Base-by-base conservation (phyloP, 345 rosid genomes). In the Bruguiera sexangula region DNA sequence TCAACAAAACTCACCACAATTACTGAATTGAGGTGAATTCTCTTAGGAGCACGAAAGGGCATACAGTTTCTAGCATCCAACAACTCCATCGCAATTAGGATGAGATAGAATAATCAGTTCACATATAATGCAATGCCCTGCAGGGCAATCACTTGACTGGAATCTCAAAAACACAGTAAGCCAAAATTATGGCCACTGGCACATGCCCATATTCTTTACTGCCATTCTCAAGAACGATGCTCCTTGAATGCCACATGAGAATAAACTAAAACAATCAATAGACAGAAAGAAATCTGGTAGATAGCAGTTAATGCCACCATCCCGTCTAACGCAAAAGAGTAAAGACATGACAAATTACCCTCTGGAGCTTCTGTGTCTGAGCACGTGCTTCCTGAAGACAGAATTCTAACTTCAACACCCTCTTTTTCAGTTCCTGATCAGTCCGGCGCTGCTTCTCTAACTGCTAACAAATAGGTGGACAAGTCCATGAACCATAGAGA, bases 321-420 rank as follows among this genome's bases (percentile, higher is more conserved):
- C 46, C 22, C 15, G 32, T 26, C 24, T 13, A 4, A 46, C 8
- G 27, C 16, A 34, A 4, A 56, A 43, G 36, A 51, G 37, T 46
- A 13, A 18, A 15, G 54, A 31, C 48, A 67, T 18, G 43, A 36
- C 9, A 66, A 48, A 63, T 76, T 81, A 88, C 98, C 90, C 91
- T 80, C 20, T 85, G 95, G 53, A 91, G 95, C 77, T 86, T 94
- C 72, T 90, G 82, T 21, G 88, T 87, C 82, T 88, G 98, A 70
- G 89, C 68, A 71, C 87, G 93, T 62, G 95, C 86, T 78, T 94
- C 96, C 27, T 89, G 97, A 67, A 91, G 93, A 84, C 91, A 91
- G 76, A 94, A 91, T 64, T 91, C 98, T 79, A 94, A 69, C 83
- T 87, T 94, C 85, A 91, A 71, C 61, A 89, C 96, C 71, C 87